Evolutionary conservation across 2,329 filamentous ascomycete species (phyloP).

Genomic region (Raffaelea arxii): DNA sequence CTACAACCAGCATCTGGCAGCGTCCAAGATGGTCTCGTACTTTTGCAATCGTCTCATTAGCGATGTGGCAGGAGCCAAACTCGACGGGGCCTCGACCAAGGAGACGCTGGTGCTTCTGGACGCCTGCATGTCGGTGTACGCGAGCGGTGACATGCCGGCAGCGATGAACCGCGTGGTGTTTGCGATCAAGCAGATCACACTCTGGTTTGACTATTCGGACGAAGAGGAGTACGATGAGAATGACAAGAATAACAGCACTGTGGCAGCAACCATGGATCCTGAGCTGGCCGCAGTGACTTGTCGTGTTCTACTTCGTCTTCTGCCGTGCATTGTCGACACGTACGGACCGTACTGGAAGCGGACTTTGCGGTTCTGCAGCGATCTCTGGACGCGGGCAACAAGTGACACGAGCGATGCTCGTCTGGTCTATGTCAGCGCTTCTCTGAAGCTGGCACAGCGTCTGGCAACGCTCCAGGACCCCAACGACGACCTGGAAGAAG

Average conservation of each 20-base stretch:
- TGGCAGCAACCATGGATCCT: slow-evolving; percentile 21
- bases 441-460: slow-evolving; percentile 58
- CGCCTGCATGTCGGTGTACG: slow-evolving; percentile 41
- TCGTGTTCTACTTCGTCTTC: slow-evolving; percentile 47
- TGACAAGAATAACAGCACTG: too few species aligned
- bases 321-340: slow-evolving; percentile 68
- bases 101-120: slow-evolving; percentile 44
- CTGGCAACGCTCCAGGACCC: slow-evolving; percentile 58
- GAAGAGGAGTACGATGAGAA: neutral
- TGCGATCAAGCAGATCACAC: slow-evolving; percentile 67
- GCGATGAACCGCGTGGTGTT: slow-evolving; percentile 67
- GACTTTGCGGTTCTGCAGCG: slow-evolving; percentile 46
- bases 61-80: slow-evolving; percentile 43
- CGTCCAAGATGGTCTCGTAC: slow-evolving; percentile 38
- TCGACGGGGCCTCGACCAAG: slow-evolving; percentile 33
- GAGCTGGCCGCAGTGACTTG: slow-evolving; percentile 41
- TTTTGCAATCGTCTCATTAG: slow-evolving; percentile 52
- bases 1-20: slow-evolving; percentile 37
- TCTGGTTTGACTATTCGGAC: slow-evolving; percentile 41
- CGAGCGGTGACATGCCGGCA: slow-evolving; percentile 41
- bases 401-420: slow-evolving; percentile 33
- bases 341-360: slow-evolving; percentile 84
- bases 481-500: slow-evolving; percentile 80
- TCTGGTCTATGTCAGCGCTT: slow-evolving; percentile 58
- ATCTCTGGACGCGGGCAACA: slow-evolving; percentile 43